phyloP scores from a whole-genome alignment of 2,329 filamentous ascomycete genomes.

The Xylariaceae sp. region DNA sequence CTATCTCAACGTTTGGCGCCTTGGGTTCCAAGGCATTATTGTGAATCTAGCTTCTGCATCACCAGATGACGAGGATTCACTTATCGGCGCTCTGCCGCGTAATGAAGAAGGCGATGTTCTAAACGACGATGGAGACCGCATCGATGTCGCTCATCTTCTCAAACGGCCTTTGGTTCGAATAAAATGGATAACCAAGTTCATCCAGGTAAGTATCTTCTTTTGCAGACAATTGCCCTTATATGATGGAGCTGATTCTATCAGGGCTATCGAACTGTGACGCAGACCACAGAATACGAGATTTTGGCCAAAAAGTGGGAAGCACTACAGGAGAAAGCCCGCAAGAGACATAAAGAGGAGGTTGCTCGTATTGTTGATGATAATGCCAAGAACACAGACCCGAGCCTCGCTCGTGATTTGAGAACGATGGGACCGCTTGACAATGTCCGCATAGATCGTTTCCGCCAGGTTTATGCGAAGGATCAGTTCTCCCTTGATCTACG shows the following conservation, averaged over 20 bases:
- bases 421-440: slow-evolving; percentile 69
- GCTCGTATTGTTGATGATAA: slow-evolving; percentile 80
- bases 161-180: slow-evolving; percentile 84
- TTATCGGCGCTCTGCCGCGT: slow-evolving; percentile 55
- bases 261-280: slow-evolving; percentile 54
- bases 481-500: slow-evolving; percentile 79
- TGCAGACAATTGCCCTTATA: not conserved
- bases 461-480: slow-evolving; percentile 86
- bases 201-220: slow-evolving; percentile 53
- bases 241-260: slow-evolving; percentile 39
- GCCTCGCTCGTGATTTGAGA: slow-evolving; percentile 71
- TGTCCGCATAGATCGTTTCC: slow-evolving; percentile 67
- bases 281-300: slow-evolving; percentile 51
- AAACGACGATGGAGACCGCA: slow-evolving; percentile 76
- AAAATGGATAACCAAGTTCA: slow-evolving; percentile 80
- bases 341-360: slow-evolving; percentile 67
- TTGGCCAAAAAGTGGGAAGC: slow-evolving; percentile 62
- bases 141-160: slow-evolving; percentile 89
- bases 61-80: slow-evolving; percentile 56
- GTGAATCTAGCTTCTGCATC: slow-evolving; percentile 80
- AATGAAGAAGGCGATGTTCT: slow-evolving; percentile 64
- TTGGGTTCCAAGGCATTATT: slow-evolving; percentile 91
- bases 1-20: slow-evolving; percentile 83
- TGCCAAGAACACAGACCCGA: slow-evolving; percentile 77
- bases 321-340: slow-evolving; percentile 72